Percentiles rank a stretch among this genome's conserved stretches.
These are phyloP conservation scores for Gremmenia infestans DNA, from an alignment of 2,329 filamentous ascomycete genomes.

Conservation along the genomic window DNA sequence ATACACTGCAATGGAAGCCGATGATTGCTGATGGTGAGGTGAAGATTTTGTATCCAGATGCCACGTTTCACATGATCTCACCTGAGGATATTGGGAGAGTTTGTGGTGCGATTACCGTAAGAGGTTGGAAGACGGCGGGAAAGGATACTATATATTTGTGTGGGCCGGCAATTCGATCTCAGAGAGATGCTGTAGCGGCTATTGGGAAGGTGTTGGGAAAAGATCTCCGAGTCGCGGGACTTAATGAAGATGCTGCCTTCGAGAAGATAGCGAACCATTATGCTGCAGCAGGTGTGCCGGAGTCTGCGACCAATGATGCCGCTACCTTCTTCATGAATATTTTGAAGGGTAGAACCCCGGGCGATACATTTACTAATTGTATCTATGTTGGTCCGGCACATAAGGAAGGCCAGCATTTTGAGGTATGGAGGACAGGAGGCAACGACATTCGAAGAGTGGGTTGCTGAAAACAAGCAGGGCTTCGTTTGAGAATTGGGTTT, in stretches of 20 bases:
- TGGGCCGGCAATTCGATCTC: background rate
- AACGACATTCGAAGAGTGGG: too few relatives aligned
- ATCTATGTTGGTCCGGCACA: too few relatives aligned
- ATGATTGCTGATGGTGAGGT: conserved; percentile 32
- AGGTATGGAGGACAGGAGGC: too few relatives aligned
- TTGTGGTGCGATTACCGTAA: conserved; percentile 24
- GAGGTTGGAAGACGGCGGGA: background rate
- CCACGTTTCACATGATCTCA: conserved; percentile 36
- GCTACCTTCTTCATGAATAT: too few relatives aligned
- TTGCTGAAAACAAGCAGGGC: too few relatives aligned
- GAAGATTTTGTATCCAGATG: conserved; percentile 29
- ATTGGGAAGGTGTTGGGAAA: background rate
- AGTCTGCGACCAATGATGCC: background rate
- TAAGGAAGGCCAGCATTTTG: too few relatives aligned
- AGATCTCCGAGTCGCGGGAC: background rate
- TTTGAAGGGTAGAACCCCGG: too few relatives aligned
- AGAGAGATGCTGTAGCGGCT: background rate
- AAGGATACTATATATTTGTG: background rate
- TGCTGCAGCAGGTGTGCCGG: background rate
- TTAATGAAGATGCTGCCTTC: background rate
- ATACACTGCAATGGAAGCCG: conserved; percentile 31
- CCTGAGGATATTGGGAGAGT: conserved; percentile 43
- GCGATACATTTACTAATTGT: too few relatives aligned
- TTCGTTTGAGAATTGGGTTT: too few relatives aligned
- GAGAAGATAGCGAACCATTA: background rate